phyloP scores from a whole-genome alignment of 2,329 filamentous ascomycete genomes.

The Tolypocladium cylindrosporum region DNA sequence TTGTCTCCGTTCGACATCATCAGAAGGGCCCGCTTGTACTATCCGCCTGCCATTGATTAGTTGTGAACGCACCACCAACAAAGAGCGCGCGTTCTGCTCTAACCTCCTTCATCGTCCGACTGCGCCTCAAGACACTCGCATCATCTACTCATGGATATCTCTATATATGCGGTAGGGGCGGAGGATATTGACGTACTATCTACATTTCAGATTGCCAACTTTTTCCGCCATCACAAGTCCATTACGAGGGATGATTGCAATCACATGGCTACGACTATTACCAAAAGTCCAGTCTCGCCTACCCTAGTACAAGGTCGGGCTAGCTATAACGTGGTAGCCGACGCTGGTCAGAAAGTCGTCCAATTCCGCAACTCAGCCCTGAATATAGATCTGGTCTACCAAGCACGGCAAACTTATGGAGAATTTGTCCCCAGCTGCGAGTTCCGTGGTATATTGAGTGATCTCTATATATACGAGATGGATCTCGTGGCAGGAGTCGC shows the following conservation, averaged over 20 bases:
- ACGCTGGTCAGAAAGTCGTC: slow-evolving; percentile 4
- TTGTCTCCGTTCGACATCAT: no score
- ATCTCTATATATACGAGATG: slow-evolving; percentile 7
- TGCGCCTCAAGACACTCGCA: not conserved
- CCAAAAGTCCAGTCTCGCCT: slow-evolving; percentile 5
- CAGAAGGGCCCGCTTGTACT: no score
- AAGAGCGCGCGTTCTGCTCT: not conserved
- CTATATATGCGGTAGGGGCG: slow-evolving; percentile 1
- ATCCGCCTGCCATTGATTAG: not conserved
- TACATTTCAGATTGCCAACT: slow-evolving; percentile 3
- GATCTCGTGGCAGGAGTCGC: slow-evolving; percentile 6
- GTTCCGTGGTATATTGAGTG: slow-evolving; percentile 3
- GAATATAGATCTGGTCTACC: slow-evolving; percentile 4
- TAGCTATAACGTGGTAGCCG: slow-evolving; percentile 9
- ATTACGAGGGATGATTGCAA: slow-evolving; percentile 6
- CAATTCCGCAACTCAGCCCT: slow-evolving; percentile 9
- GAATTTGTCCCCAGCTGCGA: slow-evolving; percentile 6
- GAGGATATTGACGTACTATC: slow-evolving; percentile 5
- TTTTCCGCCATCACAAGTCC: slow-evolving; percentile 3
- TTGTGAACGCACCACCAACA: not conserved
- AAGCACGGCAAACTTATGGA: slow-evolving; percentile 5
- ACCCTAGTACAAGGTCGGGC: slow-evolving; percentile 9
- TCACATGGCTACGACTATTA: slow-evolving; percentile 3
- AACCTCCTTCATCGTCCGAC: not conserved
- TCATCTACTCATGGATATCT: slow-evolving; percentile 3